phyloP scores from a whole-genome alignment of 306 rosid genomes.

The Alnus glutinosa region DNA sequence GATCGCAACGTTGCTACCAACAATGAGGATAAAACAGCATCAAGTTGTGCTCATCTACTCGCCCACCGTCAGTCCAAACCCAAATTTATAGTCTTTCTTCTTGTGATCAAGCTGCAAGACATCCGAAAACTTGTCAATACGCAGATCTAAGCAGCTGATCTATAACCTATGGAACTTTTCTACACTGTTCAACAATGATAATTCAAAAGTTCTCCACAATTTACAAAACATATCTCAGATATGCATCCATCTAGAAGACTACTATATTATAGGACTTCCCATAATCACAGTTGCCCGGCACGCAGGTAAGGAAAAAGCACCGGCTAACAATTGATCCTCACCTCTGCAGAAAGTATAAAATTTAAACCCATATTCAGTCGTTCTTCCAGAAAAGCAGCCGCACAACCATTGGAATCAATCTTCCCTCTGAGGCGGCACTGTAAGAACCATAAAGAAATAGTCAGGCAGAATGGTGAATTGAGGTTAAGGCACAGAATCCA shows the following conservation, averaged over 20 bases:
- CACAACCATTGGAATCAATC: conserved; percentile 83
- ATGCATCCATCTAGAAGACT: neutral
- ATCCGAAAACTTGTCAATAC: conserved; percentile 20
- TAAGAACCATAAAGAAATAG: conserved; percentile 28
- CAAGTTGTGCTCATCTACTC: conserved; percentile 48
- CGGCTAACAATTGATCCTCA: conserved; percentile 13
- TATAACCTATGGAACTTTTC: neutral
- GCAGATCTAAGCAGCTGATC: neutral
- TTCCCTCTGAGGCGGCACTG: conserved; percentile 95
- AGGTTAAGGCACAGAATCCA: neutral
- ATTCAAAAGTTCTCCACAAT: neutral
- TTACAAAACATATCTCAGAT: neutral
- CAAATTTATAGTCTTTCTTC: conserved; percentile 98
- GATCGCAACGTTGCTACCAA: conserved; percentile 6
- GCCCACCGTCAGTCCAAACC: conserved; percentile 97
- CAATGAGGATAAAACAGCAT: neutral
- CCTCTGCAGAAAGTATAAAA: conserved; percentile 80
- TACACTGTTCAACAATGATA: neutral
- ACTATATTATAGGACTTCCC: neutral
- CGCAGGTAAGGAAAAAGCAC: neutral
- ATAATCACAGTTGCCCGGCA: neutral
- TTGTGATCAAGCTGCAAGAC: conserved; percentile 85
- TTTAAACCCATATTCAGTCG: conserved; percentile 80
- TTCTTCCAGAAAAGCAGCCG: conserved; percentile 88
- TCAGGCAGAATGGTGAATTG: neutral